These are phyloP conservation scores for Mycena latifolia DNA, from an alignment of 768 basidiomycete species.

Conservation along the genomic window DNA sequence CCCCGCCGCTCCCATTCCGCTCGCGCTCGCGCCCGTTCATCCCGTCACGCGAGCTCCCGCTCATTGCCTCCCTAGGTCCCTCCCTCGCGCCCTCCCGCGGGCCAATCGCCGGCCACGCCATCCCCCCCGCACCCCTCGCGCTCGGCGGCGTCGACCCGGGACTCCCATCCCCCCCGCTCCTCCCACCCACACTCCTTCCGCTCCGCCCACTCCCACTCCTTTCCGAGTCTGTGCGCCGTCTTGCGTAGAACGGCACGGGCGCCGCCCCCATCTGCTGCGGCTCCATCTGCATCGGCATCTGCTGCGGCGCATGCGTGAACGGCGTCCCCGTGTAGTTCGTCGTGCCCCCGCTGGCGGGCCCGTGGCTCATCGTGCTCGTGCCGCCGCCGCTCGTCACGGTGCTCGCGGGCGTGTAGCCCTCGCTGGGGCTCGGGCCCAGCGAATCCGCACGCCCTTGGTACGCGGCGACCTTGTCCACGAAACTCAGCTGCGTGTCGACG, in stretches of 20 bases:
- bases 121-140: constrained; percentile 12
- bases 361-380: no score
- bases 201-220: constrained; percentile 28
- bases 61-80: constrained; percentile 43
- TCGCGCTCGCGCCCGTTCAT: constrained; percentile 43
- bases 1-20: constrained; percentile 12
- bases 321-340: background rate
- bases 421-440: constrained; percentile 49
- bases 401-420: constrained; percentile 10
- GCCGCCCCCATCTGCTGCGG: background rate
- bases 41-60: constrained; percentile 28
- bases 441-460: constrained; percentile 62
- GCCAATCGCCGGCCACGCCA: constrained; percentile 47
- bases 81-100: constrained; percentile 49
- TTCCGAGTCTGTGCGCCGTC: constrained; percentile 32
- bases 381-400: no score
- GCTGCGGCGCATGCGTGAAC: background rate
- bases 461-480: constrained; percentile 74
- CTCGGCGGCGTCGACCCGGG: constrained; percentile 33
- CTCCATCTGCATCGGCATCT: no score
- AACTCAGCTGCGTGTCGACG: constrained; percentile 57
- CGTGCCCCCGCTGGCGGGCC: background rate
- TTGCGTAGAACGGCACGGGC: constrained; percentile 31
- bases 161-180: constrained; percentile 23
- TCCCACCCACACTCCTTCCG: constrained; percentile 13